Evolutionary conservation across 2,329 filamentous ascomycete genomes (phyloP), one percentile per base, ranked within the genome.

Genomic region (Aspergillus fijiensis): DNA sequence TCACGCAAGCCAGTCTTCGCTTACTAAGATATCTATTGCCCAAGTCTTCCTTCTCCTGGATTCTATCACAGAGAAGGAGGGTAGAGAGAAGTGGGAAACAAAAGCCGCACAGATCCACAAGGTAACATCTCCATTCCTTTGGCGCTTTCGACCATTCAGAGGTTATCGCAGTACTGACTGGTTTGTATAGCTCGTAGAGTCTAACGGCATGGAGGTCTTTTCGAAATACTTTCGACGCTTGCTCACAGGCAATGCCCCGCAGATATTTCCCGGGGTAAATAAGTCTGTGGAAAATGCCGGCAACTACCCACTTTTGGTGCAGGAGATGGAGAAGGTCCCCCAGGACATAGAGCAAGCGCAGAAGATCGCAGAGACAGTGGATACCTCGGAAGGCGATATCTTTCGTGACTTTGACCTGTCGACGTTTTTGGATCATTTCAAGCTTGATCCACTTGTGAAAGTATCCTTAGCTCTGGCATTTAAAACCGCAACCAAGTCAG

Each of bases 201-300:
- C 94, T 72, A 89, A 96, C 92, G 93, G 93, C 74, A 99, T 99
- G 94, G 96, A 99, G 84, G 92, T 97, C 74, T 97, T 93, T 77
- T 88, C 91, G 62, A 96, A 93, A 82, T 97, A 95, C 78, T 96
- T 99, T 79, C 89, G 92, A 77, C 91, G 94, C 78, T 84, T 98
- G 75, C 87, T 99, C 73, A 90, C 89, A 78, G 89, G 89, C 79
- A 97, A 97, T 87, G 92, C 93, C 70, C 82, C 89, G 65, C 89
- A 95, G 72, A 95, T 99, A 75, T 98, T 98, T 74, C 89, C 92
- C 55, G 87, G 89, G 64, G 82, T 88, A 57, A 90, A 86, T 70
- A 85, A 92, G 77, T 85, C 86, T 58, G 85, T 87, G 65, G 85
- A 91, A 65, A 90, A 89, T 76, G 83, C 89, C 56, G 91, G 89